phyloP scores from a whole-genome alignment of 2,329 filamentous ascomycete species.

The Alternaria sp. region DNA sequence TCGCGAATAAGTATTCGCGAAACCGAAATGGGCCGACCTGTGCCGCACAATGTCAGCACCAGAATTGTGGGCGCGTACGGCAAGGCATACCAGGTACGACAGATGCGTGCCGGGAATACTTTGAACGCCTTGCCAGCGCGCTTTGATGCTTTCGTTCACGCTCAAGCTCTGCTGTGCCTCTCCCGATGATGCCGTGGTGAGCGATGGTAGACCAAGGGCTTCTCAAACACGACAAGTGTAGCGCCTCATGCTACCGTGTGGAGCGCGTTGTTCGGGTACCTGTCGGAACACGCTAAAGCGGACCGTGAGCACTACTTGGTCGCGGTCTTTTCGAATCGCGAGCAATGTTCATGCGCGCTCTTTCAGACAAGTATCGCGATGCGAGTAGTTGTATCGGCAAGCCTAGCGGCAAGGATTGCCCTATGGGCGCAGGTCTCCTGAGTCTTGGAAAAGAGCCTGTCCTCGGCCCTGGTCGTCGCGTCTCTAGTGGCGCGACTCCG shows the following conservation, averaged over 20 bases:
- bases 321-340: slow-evolving; percentile 37
- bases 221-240: slow-evolving; percentile 17
- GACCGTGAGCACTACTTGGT: slow-evolving; percentile 9
- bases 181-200: slow-evolving; percentile 20
- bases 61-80: slow-evolving; percentile 19
- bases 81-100: slow-evolving; percentile 14
- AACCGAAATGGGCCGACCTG: slow-evolving; percentile 32
- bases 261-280: slow-evolving; percentile 19
- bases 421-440: slow-evolving; percentile 29
- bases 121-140: slow-evolving; percentile 18
- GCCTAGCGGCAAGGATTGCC: slow-evolving; percentile 35
- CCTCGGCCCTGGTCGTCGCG: slow-evolving; percentile 14
- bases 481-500: slow-evolving; percentile 25
- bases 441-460: slow-evolving; percentile 23
- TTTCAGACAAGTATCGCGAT: slow-evolving; percentile 33
- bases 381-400: slow-evolving; percentile 18
- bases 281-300: slow-evolving; percentile 15
- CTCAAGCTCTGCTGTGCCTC: slow-evolving; percentile 13
- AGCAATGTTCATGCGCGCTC: slow-evolving; percentile 42
- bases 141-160: not conserved
- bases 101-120: slow-evolving; percentile 12
- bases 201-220: slow-evolving; percentile 15
- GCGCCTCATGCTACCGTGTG: slow-evolving; percentile 16
- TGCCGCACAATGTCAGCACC: slow-evolving; percentile 20
- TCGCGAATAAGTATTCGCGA: slow-evolving; percentile 36